A percentile compares a stretch with the other conserved stretches of the same genome.
These are phyloP conservation scores for Achlya hypogyna DNA, from an alignment of 352 stramenopile genomes.

Conservation along the genomic window DNA sequence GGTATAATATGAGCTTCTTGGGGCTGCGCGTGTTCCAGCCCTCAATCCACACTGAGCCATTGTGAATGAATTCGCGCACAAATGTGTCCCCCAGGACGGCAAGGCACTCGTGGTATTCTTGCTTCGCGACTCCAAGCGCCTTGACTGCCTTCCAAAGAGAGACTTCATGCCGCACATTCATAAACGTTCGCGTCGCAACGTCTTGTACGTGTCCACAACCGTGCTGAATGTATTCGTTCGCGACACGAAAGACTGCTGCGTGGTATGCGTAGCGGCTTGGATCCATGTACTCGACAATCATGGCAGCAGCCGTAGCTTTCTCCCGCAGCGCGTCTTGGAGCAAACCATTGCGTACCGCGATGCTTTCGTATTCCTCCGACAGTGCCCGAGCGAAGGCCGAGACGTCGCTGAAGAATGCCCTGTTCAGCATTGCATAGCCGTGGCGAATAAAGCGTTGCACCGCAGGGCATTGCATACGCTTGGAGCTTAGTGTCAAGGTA, in stretches of 20 bases:
- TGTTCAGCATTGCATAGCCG: conserved; percentile 1
- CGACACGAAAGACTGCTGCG: neutral
- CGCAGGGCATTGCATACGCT: neutral
- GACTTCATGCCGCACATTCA: neutral
- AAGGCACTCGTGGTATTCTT: neutral
- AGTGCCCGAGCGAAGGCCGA: neutral
- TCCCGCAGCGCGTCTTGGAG: neutral
- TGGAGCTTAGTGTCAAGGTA: neutral
- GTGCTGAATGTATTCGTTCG: conserved; percentile 3
- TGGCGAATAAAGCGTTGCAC: neutral
- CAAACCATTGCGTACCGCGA: neutral
- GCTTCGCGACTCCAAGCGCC: neutral
- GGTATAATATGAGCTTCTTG: conserved; percentile 11
- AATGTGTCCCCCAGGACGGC: neutral
- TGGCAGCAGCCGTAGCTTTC: neutral
- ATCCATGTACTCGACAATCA: neutral
- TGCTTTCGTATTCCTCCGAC: neutral
- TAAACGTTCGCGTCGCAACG: neutral
- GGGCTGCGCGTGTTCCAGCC: neutral
- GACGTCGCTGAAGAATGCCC: neutral
- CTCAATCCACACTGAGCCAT: neutral
- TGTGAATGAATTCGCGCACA: neutral
- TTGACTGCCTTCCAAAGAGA: conserved; percentile 4
- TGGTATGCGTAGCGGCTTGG: neutral
- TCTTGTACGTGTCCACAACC: neutral